phyloP scores from a whole-genome alignment of 768 basidiomycete species.

The Suillus subalutaceus region DNA sequence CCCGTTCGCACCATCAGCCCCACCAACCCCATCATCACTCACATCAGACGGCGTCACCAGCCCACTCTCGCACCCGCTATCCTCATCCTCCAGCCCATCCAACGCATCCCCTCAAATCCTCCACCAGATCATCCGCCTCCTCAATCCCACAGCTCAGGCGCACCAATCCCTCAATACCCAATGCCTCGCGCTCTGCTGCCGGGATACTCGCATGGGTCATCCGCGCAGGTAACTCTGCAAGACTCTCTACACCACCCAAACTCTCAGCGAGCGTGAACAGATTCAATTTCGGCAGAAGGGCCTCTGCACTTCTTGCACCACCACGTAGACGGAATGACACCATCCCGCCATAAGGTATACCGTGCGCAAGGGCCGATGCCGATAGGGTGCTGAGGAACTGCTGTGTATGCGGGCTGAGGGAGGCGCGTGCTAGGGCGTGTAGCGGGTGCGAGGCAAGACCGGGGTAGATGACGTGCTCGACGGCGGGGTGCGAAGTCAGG shows the following conservation, averaged over 20 bases:
- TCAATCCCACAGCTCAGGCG: conserved; percentile 88
- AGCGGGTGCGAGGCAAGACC: conserved; percentile 72
- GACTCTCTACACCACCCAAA: conserved; percentile 89
- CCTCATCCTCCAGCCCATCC: conserved; percentile 58
- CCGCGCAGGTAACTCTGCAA: conserved; percentile 82
- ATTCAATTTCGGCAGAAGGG: conserved; percentile 64
- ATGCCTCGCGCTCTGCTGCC: conserved; percentile 57
- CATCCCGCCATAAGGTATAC: conserved; percentile 82
- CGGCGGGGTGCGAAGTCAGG: conserved; percentile 55
- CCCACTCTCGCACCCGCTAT: conserved; percentile 3
- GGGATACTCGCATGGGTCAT: conserved; percentile 91
- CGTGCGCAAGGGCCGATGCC: conserved; percentile 26
- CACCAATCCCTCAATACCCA: conserved; percentile 83
- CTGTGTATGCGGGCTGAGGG: conserved; percentile 70
- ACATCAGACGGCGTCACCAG: background rate
- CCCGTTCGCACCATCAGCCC: background rate
- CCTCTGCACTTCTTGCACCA: conserved; percentile 57
- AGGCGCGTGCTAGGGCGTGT: conserved; percentile 62
- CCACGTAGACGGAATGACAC: conserved; percentile 68
- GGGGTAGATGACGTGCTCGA: conserved; percentile 87
- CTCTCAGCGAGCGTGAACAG: conserved; percentile 87
- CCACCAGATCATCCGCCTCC: conserved; percentile 79
- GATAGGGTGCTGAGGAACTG: conserved; percentile 57
- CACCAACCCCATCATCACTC: background rate
- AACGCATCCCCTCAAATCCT: conserved; percentile 42